These are phyloP conservation scores for Obba rivulosa DNA, from an alignment of 768 basidiomycete genomes.

Conservation along the genomic window DNA sequence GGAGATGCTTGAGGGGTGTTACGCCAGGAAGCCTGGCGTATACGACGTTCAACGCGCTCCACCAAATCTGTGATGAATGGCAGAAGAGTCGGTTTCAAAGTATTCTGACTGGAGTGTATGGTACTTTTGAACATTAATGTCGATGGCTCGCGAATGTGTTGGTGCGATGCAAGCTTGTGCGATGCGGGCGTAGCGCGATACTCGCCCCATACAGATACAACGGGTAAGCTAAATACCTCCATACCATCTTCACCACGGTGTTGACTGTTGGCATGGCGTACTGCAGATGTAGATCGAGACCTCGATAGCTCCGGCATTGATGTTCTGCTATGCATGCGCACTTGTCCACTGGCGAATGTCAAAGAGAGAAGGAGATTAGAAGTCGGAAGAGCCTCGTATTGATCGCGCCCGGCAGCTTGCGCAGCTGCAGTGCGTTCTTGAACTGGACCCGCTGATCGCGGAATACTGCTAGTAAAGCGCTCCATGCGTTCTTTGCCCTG, in stretches of 20 bases:
- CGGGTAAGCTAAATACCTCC: conserved; percentile 70
- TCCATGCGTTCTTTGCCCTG: conserved; percentile 77
- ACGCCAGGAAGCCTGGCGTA: conserved; percentile 46
- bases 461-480: conserved; percentile 50
- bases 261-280: not conserved
- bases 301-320: conserved; percentile 36
- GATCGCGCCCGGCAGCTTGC: conserved; percentile 11
- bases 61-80: conserved; percentile 81
- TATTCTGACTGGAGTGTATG: conserved; percentile 87
- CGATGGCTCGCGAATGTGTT: conserved; percentile 40
- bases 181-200: conserved; percentile 57
- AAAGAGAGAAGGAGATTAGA: conserved; percentile 63
- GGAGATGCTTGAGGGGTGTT: conserved; percentile 12
- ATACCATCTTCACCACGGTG: conserved; percentile 41
- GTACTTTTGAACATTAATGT: conserved; percentile 77
- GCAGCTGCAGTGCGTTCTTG: conserved; percentile 1
- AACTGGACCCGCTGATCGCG: conserved; percentile 35
- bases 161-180: conserved; percentile 27
- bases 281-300: conserved; percentile 28
- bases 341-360: conserved; percentile 80
- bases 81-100: conserved; percentile 72
- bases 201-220: conserved; percentile 78
- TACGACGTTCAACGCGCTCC: conserved; percentile 60
- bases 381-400: conserved; percentile 38
- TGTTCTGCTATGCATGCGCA: conserved; percentile 58